A percentile compares a stretch with the other conserved stretches of the same genome.
Evolutionary conservation across 1,284 basidiomycete species (phyloP).

Genomic region (Melampsora americana): DNA sequence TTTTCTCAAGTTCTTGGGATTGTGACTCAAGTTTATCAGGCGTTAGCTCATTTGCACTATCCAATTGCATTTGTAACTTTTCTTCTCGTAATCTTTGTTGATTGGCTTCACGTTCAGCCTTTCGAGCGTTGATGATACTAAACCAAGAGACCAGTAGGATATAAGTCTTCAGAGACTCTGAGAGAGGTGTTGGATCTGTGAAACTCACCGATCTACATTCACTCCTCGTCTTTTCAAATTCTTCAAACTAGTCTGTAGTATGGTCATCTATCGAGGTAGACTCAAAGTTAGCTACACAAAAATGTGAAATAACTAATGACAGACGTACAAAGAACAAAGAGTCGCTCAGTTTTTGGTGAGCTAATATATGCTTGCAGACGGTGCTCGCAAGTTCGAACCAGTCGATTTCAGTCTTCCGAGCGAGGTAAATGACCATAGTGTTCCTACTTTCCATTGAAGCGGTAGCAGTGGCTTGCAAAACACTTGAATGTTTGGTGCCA

Average conservation of each 20-base stretch:
- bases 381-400: slow-evolving; percentile 54
- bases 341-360: slow-evolving; percentile 51
- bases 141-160: not conserved
- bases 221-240: slow-evolving; percentile 43
- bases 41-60: slow-evolving; percentile 36
- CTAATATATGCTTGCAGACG: slow-evolving; percentile 51
- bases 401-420: slow-evolving; percentile 52
- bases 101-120: slow-evolving; percentile 42
- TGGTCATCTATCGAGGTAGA: slow-evolving; percentile 32
- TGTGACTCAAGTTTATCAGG: slow-evolving; percentile 31
- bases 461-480: slow-evolving; percentile 38
- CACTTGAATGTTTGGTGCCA: slow-evolving; percentile 46
- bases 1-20: slow-evolving; percentile 26
- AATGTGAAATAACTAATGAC: not conserved
- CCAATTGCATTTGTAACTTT: slow-evolving; percentile 39
- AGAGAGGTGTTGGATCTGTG: not conserved
- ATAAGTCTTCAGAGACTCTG: not conserved
- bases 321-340: slow-evolving; percentile 53
- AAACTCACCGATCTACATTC: slow-evolving; percentile 42
- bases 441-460: slow-evolving; percentile 32
- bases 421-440: slow-evolving; percentile 49
- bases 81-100: slow-evolving; percentile 37
- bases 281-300: not conserved
- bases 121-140: slow-evolving; percentile 44
- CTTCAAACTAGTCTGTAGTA: slow-evolving; percentile 42